A percentile compares a stretch with the other conserved stretches of the same genome.
Conservation (phyloP, 2,329 filamentous ascomycete species). For the Ascochyta viciae-villosae region DNA sequence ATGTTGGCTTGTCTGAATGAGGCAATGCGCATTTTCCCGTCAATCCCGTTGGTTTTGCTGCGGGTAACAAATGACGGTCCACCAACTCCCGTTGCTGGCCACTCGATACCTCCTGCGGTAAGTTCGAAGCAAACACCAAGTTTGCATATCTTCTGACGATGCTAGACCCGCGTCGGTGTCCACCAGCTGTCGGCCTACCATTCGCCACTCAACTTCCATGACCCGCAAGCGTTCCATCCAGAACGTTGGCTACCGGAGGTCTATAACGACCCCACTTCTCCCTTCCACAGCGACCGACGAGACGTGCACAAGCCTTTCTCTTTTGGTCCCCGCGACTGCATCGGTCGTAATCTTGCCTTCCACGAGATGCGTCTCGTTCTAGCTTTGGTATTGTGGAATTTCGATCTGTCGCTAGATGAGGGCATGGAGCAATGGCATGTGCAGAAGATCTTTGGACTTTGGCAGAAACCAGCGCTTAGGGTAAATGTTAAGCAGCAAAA, state of each 20-base stretch:
- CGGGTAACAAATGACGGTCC: slow-evolving; percentile 3
- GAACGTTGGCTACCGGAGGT: slow-evolving; percentile 22
- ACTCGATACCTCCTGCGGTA: slow-evolving; percentile 13
- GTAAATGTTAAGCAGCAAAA: background rate
- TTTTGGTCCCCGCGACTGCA: slow-evolving; percentile 26
- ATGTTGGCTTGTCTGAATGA: slow-evolving; percentile 14
- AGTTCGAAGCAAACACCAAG: background rate
- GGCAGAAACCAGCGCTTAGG: slow-evolving; percentile 46
- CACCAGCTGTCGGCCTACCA: slow-evolving; percentile 20
- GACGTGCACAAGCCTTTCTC: slow-evolving; percentile 29
- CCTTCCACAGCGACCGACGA: slow-evolving; percentile 35
- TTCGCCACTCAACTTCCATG: slow-evolving; percentile 18
- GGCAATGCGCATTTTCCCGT: slow-evolving; percentile 14
- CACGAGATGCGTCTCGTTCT: slow-evolving; percentile 26
- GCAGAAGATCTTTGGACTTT: slow-evolving; percentile 47
- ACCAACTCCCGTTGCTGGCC: slow-evolving; percentile 13
- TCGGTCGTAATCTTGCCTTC: slow-evolving; percentile 25
- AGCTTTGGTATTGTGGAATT: slow-evolving; percentile 48
- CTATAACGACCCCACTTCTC: slow-evolving; percentile 7
- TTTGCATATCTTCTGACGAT: background rate
- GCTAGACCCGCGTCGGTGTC: slow-evolving; percentile 19
- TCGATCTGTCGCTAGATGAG: slow-evolving; percentile 46
- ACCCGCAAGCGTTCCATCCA: slow-evolving; percentile 19
- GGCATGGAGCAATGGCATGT: slow-evolving; percentile 42
- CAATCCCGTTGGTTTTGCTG: slow-evolving; percentile 10